Percentiles rank a stretch among this genome's conserved stretches.
Conservation (phyloP, 2,329 filamentous ascomycete genomes). For the Penicillium sumatraense region DNA sequence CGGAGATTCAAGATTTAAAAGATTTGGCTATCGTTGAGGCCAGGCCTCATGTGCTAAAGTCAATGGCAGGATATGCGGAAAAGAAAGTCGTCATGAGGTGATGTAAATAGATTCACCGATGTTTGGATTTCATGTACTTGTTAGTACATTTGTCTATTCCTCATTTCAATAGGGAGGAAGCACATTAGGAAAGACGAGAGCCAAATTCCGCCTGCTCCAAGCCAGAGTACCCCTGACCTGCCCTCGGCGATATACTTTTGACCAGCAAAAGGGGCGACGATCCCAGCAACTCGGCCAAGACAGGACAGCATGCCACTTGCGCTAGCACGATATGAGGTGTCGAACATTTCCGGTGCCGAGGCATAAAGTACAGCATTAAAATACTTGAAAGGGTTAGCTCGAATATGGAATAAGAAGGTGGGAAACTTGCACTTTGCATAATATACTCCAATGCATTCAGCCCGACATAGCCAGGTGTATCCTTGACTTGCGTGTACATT, state of each 20-base stretch:
- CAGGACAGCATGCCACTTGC: conserved; percentile 16
- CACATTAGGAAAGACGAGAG: conserved; percentile 12
- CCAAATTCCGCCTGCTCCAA: conserved; percentile 18
- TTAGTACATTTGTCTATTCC: conserved; percentile 14
- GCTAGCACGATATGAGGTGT: conserved; percentile 12
- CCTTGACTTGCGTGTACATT: conserved; percentile 18
- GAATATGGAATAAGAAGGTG: not conserved
- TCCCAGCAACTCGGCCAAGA: conserved; percentile 12
- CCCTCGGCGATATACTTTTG: conserved; percentile 16
- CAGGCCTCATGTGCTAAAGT: not conserved
- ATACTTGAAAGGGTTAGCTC: conserved; percentile 4
- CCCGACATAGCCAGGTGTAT: conserved; percentile 13
- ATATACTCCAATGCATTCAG: conserved; percentile 19
- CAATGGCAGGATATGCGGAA: not conserved
- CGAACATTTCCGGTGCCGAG: conserved; percentile 12
- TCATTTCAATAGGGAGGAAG: conserved; percentile 18
- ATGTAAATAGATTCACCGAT: not conserved
- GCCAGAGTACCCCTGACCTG: conserved; percentile 12
- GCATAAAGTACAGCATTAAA: conserved; percentile 16
- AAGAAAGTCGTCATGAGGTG: not conserved
- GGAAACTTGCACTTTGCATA: conserved; percentile 15
- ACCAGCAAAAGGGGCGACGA: conserved; percentile 13
- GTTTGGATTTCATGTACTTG: too few species aligned
- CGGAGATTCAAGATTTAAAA: not conserved
- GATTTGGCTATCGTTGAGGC: not conserved